A percentile compares a stretch with the other conserved stretches of the same genome.
Conservation (phyloP, 139 green algal genomes). For the Spirogloea muscicola region DNA sequence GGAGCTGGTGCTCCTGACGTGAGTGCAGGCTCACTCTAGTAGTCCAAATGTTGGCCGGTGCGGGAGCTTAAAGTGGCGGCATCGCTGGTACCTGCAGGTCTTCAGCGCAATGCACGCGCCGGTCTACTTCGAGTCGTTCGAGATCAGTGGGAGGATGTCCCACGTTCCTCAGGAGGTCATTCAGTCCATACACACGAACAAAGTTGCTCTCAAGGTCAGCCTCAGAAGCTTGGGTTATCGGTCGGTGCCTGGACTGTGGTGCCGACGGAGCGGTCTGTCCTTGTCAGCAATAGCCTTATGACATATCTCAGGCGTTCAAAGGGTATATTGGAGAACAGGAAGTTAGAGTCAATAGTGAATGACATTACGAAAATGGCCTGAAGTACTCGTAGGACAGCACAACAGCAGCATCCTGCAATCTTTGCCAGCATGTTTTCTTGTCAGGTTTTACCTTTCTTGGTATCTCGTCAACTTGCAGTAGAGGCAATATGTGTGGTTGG, state of each 20-base stretch:
- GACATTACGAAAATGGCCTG: no score
- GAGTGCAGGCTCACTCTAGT: neutral
- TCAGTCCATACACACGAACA: constrained; percentile 44
- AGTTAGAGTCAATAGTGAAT: no score
- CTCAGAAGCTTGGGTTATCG: no score
- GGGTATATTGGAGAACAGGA: no score
- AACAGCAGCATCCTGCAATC: no score
- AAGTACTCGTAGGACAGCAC: no score
- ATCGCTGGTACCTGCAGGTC: constrained; percentile 19
- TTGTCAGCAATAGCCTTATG: neutral
- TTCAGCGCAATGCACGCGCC: constrained; percentile 47
- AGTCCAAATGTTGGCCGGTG: neutral
- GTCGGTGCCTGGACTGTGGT: no score
- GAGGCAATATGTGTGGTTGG: no score
- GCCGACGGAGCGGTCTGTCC: neutral
- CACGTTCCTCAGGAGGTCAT: constrained; percentile 57
- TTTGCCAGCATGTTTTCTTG: no score
- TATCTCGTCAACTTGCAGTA: no score
- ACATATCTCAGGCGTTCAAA: neutral
- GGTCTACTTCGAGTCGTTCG: constrained; percentile 43
- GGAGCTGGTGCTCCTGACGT: neutral
- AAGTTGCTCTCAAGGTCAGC: constrained; percentile 16
- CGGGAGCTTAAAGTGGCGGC: neutral
- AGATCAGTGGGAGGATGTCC: constrained; percentile 20
- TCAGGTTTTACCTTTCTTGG: no score